These are phyloP conservation scores for Talaromyces sp. DNA, from an alignment of 2,329 filamentous ascomycete species.

Conservation along the genomic window DNA sequence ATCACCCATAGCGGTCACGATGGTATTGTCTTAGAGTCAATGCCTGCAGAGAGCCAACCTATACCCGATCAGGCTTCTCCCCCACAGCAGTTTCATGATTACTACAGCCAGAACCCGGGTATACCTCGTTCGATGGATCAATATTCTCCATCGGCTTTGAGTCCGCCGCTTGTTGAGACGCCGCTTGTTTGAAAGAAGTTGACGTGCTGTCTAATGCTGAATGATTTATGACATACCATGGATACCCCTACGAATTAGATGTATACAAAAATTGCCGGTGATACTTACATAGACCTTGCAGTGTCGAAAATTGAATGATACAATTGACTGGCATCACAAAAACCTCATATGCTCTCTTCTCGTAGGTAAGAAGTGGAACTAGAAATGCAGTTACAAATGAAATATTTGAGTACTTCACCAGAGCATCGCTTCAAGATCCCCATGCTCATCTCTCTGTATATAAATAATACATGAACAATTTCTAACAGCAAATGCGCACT, in stretches of 20 bases:
- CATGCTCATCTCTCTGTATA: not conserved
- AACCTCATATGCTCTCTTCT: not conserved
- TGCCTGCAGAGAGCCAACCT: conserved; percentile 1
- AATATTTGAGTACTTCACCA: conserved; percentile 4
- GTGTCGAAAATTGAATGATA: not conserved
- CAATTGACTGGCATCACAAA: not conserved
- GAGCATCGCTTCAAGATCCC: not conserved
- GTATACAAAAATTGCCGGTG: not conserved
- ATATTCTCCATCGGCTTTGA: conserved; percentile 17
- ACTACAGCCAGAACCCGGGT: not conserved
- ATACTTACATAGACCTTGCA: not conserved
- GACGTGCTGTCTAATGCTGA: not conserved
- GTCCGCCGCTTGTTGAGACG: conserved; percentile 17
- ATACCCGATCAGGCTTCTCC: conserved; percentile 9
- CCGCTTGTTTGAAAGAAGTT: conserved; percentile 10
- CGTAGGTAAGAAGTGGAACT: not conserved
- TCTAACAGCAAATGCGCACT: not conserved
- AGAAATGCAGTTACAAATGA: conserved; percentile 4
- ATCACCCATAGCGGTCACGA: conserved; percentile 51
- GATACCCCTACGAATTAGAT: conserved; percentile 11
- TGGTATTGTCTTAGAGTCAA: conserved; percentile 37
- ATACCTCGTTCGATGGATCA: conserved; percentile 15
- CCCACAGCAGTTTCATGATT: conserved; percentile 3
- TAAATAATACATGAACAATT: not conserved
- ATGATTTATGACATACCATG: conserved; percentile 13